Conservation (phyloP, 2,329 filamentous ascomycete species). For the Zymoseptoria crescenta region DNA sequence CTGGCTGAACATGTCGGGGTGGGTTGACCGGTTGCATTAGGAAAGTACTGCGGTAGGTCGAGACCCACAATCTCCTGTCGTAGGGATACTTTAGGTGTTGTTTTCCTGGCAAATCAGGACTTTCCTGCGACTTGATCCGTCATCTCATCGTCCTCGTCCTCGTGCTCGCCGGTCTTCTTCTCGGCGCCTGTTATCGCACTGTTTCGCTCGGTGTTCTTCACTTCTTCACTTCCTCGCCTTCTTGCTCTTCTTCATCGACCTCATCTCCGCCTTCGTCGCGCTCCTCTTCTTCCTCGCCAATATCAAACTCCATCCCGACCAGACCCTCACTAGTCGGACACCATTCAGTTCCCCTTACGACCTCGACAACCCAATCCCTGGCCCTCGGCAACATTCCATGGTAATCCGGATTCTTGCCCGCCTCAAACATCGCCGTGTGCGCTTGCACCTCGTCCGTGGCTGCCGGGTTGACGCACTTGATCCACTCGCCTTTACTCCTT, state of each 20-base stretch:
- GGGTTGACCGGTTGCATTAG: no score
- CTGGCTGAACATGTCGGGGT: no score
- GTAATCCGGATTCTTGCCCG: slow-evolving; percentile 65
- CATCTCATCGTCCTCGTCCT: not conserved
- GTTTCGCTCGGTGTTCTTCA: not conserved
- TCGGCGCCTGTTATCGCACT: not conserved
- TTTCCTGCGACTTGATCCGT: not conserved
- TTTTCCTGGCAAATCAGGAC: not conserved
- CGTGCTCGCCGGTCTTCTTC: not conserved
- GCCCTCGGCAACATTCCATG: slow-evolving; percentile 58
- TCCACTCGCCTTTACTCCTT: slow-evolving; percentile 49
- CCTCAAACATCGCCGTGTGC: slow-evolving; percentile 74
- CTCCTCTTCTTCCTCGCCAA: not conserved
- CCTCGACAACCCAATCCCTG: slow-evolving; percentile 54
- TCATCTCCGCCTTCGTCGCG: not conserved
- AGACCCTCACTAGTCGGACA: slow-evolving; percentile 14
- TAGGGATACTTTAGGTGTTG: not conserved
- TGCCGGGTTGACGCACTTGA: slow-evolving; percentile 67
- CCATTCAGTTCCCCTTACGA: slow-evolving; percentile 24
- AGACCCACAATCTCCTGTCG: no score
- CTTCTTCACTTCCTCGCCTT: not conserved
- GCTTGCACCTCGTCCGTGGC: slow-evolving; percentile 71
- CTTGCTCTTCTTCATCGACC: not conserved
- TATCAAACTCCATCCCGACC: not conserved
- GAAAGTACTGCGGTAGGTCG: no score